Base-by-base conservation (phyloP, 2,329 filamentous ascomycete genomes). In the Fusarium sterilihyphosum region DNA sequence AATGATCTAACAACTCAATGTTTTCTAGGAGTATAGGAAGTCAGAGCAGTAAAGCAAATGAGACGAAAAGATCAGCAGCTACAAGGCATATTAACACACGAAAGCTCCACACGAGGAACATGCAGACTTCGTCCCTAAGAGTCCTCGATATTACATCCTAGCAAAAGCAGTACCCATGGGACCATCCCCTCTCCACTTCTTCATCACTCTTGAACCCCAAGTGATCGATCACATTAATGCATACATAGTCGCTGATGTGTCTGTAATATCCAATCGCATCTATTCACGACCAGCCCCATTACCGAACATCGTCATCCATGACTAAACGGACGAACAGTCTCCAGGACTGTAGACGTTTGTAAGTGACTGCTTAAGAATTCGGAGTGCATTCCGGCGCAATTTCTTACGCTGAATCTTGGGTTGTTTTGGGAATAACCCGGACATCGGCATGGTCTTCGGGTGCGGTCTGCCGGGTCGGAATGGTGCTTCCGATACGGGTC, bases 401-500 rank as follows among this genome's bases (percentile, higher is more conserved):
- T n/a, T 41, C 41, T 20, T n/a, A n/a, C 31, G n/a, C 33, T 43
- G 62, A 46, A 46, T 26, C 13, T 20, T 70, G 35, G 12, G 31
- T 33, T 20, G 11, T 31, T 18, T n/a, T 43, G 29, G 40, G 57
- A 67, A 52, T 35, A 50, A 37, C 9, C 12, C 43, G 37, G 31
- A 29, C 24, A 26, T 46, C 56, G 44, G 54, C 24, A 13, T n/a
- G 38, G 58, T 54, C 35, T 13, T 57, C 38, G 54, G 61, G 41
- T 57, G 46, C 41, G 54, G 46, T 59, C 52, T 53, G 44, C 40
- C 46, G 33, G 33, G 37, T 63, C 71, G 75, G 73, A 74, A 72
- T 49, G 58, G 63, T 63, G 59, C 49, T 77, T 76, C 75, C 71
- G 72, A 69, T 44, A 38, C 47, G 47, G 47, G 50, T 26, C 57